A percentile compares a stretch with the other conserved stretches of the same genome.
These are phyloP conservation scores for Escovopsis sp. DNA, from an alignment of 2,329 filamentous ascomycete genomes.

Conservation along the genomic window DNA sequence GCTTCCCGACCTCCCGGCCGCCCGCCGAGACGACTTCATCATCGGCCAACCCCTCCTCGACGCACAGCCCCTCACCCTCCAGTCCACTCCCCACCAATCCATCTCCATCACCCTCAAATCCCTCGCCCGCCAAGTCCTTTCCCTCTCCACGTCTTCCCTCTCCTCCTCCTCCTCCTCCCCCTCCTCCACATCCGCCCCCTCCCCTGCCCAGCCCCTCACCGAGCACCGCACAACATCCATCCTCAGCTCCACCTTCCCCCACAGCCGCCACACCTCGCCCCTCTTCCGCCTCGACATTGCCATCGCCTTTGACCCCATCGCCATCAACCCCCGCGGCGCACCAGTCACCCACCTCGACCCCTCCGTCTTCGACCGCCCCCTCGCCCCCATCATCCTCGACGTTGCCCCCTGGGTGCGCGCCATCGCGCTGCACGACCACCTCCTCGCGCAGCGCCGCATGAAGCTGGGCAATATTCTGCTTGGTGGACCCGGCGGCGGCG, in stretches of 20 bases:
- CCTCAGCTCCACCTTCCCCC: slow-evolving; percentile 25
- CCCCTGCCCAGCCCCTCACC: slow-evolving; percentile 14
- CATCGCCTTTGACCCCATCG: slow-evolving; percentile 45
- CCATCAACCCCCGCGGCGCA: slow-evolving; percentile 29
- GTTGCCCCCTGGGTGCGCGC: slow-evolving; percentile 79
- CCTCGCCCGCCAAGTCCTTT: slow-evolving; percentile 4
- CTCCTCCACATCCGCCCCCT: neutral
- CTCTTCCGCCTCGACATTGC: slow-evolving; percentile 38
- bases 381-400: slow-evolving; percentile 53
- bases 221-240: slow-evolving; percentile 18
- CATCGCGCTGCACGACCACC: slow-evolving; percentile 64
- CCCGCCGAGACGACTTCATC: slow-evolving; percentile 34
- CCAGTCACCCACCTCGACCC: slow-evolving; percentile 35
- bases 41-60: slow-evolving; percentile 34
- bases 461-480: slow-evolving; percentile 47
- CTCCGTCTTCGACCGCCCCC: slow-evolving; percentile 62
- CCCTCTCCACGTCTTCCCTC: neutral
- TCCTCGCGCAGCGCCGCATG: slow-evolving; percentile 51
- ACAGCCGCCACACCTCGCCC: slow-evolving; percentile 9
- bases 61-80: slow-evolving; percentile 19
- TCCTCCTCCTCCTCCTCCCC: neutral
- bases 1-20: slow-evolving; percentile 36
- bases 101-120: slow-evolving; percentile 17
- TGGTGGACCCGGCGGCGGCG: slow-evolving; percentile 38
- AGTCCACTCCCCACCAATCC: slow-evolving; percentile 12